These are phyloP conservation scores for Phycomyces blakesleeanus DNA, from an alignment of 192 early-diverging fungal genomes.

Conservation along the genomic window DNA sequence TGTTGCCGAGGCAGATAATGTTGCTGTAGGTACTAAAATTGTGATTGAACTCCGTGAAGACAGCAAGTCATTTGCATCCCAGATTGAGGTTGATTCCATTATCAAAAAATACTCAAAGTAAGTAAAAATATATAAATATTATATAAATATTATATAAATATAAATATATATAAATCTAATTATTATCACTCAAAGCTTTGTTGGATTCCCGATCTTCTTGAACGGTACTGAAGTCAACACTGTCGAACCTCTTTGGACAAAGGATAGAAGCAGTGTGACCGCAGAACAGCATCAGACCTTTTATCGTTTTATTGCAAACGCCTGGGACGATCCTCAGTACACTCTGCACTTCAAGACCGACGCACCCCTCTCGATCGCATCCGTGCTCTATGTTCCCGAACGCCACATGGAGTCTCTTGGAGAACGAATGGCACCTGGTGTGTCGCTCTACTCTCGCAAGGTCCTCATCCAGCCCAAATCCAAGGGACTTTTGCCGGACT, in stretches of 20 bases:
- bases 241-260: constrained; percentile 60
- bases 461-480: constrained; percentile 66
- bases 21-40: constrained; percentile 79
- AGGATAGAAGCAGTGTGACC: constrained; percentile 49
- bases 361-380: constrained; percentile 54
- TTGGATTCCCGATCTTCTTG: constrained; percentile 56
- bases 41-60: constrained; percentile 73
- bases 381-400: constrained; percentile 58
- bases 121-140: no score
- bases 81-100: constrained; percentile 45
- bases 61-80: constrained; percentile 55
- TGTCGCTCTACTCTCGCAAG: constrained; percentile 60
- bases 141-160: no score
- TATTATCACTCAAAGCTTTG: no score
- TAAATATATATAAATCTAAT: no score
- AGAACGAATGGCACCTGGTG: constrained; percentile 53
- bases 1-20: constrained; percentile 76
- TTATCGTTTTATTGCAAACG: constrained; percentile 58
- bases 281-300: constrained; percentile 57
- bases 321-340: constrained; percentile 58
- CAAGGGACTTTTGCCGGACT: constrained; percentile 69
- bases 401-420: constrained; percentile 55
- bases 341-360: constrained; percentile 61
- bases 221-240: constrained; percentile 55
- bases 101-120: constrained; percentile 65